Conservation (phyloP, 441 rosid genomes). For the Gossypium davidsonii region DNA sequence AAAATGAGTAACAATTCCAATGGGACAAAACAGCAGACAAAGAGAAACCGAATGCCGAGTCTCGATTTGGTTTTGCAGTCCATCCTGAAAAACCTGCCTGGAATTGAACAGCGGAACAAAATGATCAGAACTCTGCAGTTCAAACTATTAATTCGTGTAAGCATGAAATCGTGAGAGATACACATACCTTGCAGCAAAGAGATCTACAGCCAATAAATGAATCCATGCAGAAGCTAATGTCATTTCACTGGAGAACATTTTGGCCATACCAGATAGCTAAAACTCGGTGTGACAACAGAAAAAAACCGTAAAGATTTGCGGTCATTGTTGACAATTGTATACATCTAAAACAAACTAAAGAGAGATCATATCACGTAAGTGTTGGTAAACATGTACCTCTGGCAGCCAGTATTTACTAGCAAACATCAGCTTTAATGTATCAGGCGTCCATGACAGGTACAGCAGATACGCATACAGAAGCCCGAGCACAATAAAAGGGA, state of each 20-base stretch:
- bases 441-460: conserved; percentile 83
- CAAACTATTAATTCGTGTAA: not conserved
- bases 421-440: conserved; percentile 57
- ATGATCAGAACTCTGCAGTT: not conserved
- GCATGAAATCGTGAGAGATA: not conserved
- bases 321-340: not conserved
- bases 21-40: conserved; percentile 78
- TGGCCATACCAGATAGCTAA: conserved; percentile 70
- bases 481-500: conserved; percentile 60
- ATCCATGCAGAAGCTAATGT: conserved; percentile 93
- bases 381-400: conserved; percentile 40
- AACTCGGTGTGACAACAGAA: not conserved
- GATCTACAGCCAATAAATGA: conserved; percentile 81
- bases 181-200: conserved; percentile 78
- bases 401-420: conserved; percentile 72
- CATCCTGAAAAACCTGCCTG: conserved; percentile 87
- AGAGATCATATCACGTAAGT: not conserved
- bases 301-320: not conserved
- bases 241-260: conserved; percentile 80
- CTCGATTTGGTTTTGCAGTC: conserved; percentile 64
- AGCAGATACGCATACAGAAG: conserved; percentile 58
- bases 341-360: not conserved
- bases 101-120: conserved; percentile 9
- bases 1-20: conserved; percentile 65
- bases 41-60: conserved; percentile 86